Conservation (phyloP, 306 rosid genomes). For the Boehmeria nivea region DNA sequence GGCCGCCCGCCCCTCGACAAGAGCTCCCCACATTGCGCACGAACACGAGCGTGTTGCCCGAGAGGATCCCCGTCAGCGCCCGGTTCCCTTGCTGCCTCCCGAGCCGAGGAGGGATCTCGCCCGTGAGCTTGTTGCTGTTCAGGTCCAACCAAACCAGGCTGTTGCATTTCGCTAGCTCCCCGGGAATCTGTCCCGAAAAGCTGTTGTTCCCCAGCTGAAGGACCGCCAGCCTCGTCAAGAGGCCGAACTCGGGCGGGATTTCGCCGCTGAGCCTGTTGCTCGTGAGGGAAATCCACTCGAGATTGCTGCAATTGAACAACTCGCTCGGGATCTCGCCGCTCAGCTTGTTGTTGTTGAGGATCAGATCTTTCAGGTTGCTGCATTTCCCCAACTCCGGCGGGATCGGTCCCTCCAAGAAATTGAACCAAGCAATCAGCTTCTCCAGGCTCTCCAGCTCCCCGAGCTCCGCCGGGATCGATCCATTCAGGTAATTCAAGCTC, state of each 20-base stretch:
- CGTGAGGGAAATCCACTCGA: constrained; percentile 92
- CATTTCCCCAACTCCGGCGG: constrained; percentile 86
- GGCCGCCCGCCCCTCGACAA: constrained; percentile 93
- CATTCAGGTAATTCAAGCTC: constrained; percentile 76
- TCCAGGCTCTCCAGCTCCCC: constrained; percentile 74
- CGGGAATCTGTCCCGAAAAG: constrained; percentile 79
- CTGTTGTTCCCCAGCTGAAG: constrained; percentile 93
- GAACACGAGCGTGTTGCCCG: constrained; percentile 86
- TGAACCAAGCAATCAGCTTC: constrained; percentile 93
- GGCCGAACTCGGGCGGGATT: constrained; percentile 67
- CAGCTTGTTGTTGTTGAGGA: constrained; percentile 69
- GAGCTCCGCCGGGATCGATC: constrained; percentile 87
- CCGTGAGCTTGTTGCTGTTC: constrained; percentile 93
- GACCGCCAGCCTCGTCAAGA: constrained; percentile 75
- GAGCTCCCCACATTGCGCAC: constrained; percentile 88
- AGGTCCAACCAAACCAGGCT: constrained; percentile 98
- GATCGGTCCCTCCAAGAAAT: constrained; percentile 73
- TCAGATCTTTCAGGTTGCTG: constrained; percentile 78
- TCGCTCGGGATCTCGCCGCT: constrained; percentile 69
- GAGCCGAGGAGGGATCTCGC: constrained; percentile 86
- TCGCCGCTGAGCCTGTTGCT: constrained; percentile 72
- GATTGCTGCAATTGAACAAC: constrained; percentile 75
- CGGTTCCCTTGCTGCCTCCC: constrained; percentile 89
- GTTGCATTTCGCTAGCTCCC: constrained; percentile 71
- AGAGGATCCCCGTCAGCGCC: constrained; percentile 71